These are phyloP conservation scores for Haematococcus sp. DNA, from an alignment of 139 green algal species.

Conservation along the genomic window DNA sequence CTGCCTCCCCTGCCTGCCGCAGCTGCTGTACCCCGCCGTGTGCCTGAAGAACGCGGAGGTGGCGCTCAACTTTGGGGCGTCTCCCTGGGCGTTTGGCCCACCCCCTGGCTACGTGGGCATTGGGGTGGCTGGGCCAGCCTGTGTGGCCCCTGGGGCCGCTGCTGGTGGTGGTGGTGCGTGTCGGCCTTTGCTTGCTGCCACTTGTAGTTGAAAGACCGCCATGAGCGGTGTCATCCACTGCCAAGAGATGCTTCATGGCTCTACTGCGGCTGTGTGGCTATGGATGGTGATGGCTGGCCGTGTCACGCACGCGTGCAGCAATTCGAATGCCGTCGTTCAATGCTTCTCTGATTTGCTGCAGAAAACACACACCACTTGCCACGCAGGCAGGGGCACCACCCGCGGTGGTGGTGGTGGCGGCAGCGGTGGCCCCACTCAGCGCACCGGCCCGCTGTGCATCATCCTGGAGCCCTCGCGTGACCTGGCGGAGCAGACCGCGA, in stretches of 20 bases:
- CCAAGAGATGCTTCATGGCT: too few species aligned
- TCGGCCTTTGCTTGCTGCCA: background rate
- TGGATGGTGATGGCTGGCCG: too few species aligned
- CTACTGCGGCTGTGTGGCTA: too few species aligned
- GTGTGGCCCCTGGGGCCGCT: too few species aligned
- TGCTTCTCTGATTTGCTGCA: too few species aligned
- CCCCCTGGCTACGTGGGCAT: slow-evolving; percentile 40
- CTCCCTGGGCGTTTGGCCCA: slow-evolving; percentile 2
- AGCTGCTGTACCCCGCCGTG: slow-evolving; percentile 69
- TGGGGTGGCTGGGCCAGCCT: slow-evolving; percentile 12
- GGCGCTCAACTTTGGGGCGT: slow-evolving; percentile 56
- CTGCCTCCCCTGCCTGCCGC: background rate
- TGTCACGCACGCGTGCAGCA: too few species aligned
- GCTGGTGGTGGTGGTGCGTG: too few species aligned
- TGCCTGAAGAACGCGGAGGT: slow-evolving; percentile 81
- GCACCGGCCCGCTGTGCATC: slow-evolving; percentile 56
- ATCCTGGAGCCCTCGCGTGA: slow-evolving; percentile 80
- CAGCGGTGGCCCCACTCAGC: slow-evolving; percentile 6
- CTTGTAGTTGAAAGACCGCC: too few species aligned
- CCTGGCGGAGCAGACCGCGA: slow-evolving; percentile 81
- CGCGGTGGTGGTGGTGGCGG: background rate
- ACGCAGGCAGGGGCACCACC: slow-evolving; percentile 8
- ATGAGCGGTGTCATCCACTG: too few species aligned
- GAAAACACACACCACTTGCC: too few species aligned
- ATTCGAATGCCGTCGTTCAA: too few species aligned